A percentile compares a stretch with the other conserved stretches of the same genome.
Conservation (phyloP, 2,329 filamentous ascomycete genomes). For the Cladosporium sp. region DNA sequence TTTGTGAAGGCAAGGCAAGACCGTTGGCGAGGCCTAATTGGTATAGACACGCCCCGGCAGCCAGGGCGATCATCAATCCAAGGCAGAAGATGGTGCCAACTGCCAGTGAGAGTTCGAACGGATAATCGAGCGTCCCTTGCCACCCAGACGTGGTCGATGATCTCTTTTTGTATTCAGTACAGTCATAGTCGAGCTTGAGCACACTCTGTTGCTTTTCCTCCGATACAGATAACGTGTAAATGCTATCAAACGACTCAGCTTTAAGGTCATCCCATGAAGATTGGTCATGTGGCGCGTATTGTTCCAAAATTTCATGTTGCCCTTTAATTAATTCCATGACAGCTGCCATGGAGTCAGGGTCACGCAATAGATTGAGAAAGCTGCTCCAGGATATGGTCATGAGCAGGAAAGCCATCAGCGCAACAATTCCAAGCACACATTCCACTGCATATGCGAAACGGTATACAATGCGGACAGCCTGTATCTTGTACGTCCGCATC, state of each 20-base stretch:
- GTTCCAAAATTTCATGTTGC: conserved; percentile 12
- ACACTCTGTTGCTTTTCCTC: too few species aligned
- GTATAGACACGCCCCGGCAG: neutral
- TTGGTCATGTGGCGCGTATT: conserved; percentile 1
- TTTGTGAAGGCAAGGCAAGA: conserved; percentile 33
- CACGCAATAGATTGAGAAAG: neutral
- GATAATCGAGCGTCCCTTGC: neutral
- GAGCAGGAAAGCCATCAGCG: neutral
- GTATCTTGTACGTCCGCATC: conserved; percentile 18
- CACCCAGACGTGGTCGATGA: too few species aligned
- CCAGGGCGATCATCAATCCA: neutral
- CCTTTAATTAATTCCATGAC: conserved; percentile 34
- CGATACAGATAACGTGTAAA: neutral
- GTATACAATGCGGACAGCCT: conserved; percentile 36
- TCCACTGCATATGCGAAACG: conserved; percentile 31
- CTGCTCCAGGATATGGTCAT: neutral
- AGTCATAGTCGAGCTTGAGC: neutral
- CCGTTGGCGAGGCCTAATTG: conserved; percentile 19
- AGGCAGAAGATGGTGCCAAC: neutral
- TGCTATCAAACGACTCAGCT: neutral
- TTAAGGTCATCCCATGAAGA: neutral
- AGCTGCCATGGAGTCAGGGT: conserved; percentile 35
- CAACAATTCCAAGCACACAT: neutral
- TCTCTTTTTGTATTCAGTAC: too few species aligned
- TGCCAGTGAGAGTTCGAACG: neutral